A percentile compares a stretch with the other conserved stretches of the same genome.
Evolutionary conservation across 495 filamentous ascomycete genomes (phyloP).

Genomic region (Gamarada debralockiae): DNA sequence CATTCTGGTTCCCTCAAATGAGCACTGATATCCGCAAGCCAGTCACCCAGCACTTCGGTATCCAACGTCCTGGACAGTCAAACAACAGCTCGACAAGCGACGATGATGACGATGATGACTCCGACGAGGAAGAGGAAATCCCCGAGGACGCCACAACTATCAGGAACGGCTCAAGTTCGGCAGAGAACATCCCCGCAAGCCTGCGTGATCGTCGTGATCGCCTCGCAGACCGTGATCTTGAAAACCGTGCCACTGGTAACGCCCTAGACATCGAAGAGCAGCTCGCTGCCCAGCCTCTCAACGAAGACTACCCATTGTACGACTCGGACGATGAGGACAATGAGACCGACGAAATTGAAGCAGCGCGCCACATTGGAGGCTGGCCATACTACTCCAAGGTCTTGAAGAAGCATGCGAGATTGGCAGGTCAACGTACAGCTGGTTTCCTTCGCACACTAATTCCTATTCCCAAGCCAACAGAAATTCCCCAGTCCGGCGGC

Average conservation of each 20-base stretch:
- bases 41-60: constrained; percentile 78
- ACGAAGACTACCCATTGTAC: constrained; percentile 79
- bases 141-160: background rate
- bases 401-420: constrained; percentile 39
- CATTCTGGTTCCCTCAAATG: constrained; percentile 99
- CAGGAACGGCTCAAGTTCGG: background rate
- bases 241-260: constrained; percentile 44
- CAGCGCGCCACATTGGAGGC: constrained; percentile 67
- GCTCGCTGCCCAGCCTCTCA: constrained; percentile 53
- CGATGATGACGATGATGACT: constrained; percentile 62
- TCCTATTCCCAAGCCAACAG: constrained; percentile 45
- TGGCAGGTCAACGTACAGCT: constrained; percentile 7
- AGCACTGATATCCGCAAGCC: constrained; percentile 96
- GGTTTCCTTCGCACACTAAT: background rate
- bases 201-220: constrained; percentile 38
- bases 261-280: constrained; percentile 74
- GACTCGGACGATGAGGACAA: constrained; percentile 84
- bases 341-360: constrained; percentile 63
- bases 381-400: constrained; percentile 62
- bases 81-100: constrained; percentile 74
- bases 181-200: constrained; percentile 16
- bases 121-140: constrained; percentile 50
- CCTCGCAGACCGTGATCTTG: constrained; percentile 43
- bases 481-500: constrained; percentile 31
- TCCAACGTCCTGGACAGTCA: constrained; percentile 71